Evolutionary conservation across 768 basidiomycete genomes (phyloP).

Genomic region (Aureoboletus auriporus): DNA sequence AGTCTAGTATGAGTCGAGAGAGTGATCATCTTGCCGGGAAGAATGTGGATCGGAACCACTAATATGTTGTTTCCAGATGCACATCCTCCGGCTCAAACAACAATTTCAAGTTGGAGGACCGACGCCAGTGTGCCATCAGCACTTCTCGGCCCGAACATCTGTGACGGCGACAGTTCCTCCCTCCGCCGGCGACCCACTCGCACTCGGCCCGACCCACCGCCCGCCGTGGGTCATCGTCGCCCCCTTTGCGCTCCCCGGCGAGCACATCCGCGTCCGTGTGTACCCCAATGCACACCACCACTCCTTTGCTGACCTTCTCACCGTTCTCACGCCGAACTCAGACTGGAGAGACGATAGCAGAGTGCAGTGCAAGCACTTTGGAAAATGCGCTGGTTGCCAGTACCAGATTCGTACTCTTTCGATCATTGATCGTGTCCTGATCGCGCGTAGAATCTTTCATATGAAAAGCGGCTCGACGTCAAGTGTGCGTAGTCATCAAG

Average conservation of each 20-base stretch:
- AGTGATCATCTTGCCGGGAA: no score
- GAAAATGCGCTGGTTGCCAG: conserved; percentile 88
- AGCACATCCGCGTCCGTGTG: conserved; percentile 68
- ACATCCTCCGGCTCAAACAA: no score
- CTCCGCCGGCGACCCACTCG: conserved; percentile 64
- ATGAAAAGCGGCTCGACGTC: conserved; percentile 78
- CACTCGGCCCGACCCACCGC: conserved; percentile 41
- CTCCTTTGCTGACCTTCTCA: conserved; percentile 72
- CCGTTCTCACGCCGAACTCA: conserved; percentile 58
- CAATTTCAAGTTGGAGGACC: no score
- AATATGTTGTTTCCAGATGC: no score
- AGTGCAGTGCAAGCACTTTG: conserved; percentile 84
- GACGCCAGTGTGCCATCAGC: no score
- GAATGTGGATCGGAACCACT: no score
- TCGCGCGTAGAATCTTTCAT: conserved; percentile 69
- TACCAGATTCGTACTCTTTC: conserved; percentile 59
- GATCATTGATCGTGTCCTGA: neutral
- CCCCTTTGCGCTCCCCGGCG: conserved; percentile 83
- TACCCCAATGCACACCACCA: conserved; percentile 68
- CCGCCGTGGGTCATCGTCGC: conserved; percentile 78
- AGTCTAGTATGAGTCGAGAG: no score
- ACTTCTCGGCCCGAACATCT: no score
- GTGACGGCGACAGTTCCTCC: no score
- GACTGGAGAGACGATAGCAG: conserved; percentile 61
- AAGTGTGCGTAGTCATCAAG: conserved; percentile 82